phyloP scores from a whole-genome alignment of 257 asterid genomes.

The Nicotiana attenuata region DNA sequence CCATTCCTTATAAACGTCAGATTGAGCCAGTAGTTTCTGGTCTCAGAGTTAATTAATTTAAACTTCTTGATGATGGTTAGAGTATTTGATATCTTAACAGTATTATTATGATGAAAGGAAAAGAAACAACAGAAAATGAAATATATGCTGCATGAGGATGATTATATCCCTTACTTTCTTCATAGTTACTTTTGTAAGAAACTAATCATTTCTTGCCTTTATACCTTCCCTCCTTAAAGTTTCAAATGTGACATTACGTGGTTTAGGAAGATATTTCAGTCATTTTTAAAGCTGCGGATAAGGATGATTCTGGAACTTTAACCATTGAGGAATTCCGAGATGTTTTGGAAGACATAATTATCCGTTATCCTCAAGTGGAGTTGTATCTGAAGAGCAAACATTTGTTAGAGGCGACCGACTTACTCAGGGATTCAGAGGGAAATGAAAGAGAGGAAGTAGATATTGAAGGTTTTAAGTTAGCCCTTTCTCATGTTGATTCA shows the following conservation, averaged over 20 bases:
- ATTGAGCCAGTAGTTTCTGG: neutral
- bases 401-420: slow-evolving; percentile 49
- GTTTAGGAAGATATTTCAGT: slow-evolving; percentile 75
- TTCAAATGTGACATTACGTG: neutral
- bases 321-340: slow-evolving; percentile 74
- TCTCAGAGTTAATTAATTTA: neutral
- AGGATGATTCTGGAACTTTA: slow-evolving; percentile 78
- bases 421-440: slow-evolving; percentile 57
- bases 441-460: slow-evolving; percentile 69
- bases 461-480: slow-evolving; percentile 71
- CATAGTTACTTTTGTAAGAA: neutral
- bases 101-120: neutral
- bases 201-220: neutral
- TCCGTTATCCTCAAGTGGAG: slow-evolving; percentile 81
- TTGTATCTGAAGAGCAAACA: slow-evolving; percentile 61
- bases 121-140: neutral
- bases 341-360: slow-evolving; percentile 72
- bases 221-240: neutral
- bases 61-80: neutral
- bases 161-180: neutral
- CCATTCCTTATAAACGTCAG: neutral
- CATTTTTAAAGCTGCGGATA: slow-evolving; percentile 76
- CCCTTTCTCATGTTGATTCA: slow-evolving; percentile 83
- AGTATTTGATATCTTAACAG: neutral
- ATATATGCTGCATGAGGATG: neutral